Conservation (phyloP, 257 asterid species). For the Scutellaria baicalensis region DNA sequence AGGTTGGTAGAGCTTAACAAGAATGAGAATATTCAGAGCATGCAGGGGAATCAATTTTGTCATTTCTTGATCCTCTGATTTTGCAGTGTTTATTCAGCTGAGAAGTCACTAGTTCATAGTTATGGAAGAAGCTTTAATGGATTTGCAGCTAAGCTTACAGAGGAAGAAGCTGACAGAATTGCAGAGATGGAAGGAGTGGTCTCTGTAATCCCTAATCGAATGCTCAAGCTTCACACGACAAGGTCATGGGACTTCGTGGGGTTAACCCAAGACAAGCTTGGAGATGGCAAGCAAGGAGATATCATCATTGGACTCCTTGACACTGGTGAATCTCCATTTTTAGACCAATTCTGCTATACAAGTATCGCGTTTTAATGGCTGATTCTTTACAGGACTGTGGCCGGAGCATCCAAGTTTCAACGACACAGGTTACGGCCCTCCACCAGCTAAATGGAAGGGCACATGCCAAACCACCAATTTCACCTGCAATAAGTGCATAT, state of each 20-base stretch:
- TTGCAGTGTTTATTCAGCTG: constrained; percentile 31
- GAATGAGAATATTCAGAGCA: no score
- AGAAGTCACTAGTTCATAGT: constrained; percentile 36
- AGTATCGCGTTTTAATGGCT: no score
- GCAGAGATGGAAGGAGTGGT: constrained; percentile 45
- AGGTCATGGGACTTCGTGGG: constrained; percentile 51
- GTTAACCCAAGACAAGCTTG: constrained; percentile 18
- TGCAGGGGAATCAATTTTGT: no score
- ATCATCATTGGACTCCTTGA: constrained; percentile 42
- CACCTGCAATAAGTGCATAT: constrained; percentile 79
- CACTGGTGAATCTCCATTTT: constrained; percentile 19
- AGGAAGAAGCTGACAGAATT: constrained; percentile 32
- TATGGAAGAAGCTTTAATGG: constrained; percentile 56
- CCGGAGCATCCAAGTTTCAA: constrained; percentile 65
- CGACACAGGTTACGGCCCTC: constrained; percentile 36
- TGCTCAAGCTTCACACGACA: constrained; percentile 34
- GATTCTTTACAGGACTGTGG: constrained; percentile 34
- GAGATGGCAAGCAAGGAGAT: constrained; percentile 21
- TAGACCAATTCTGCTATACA: neutral
- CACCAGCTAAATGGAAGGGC: constrained; percentile 61
- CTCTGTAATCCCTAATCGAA: constrained; percentile 33
- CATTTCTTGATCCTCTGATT: neutral
- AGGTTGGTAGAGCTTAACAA: constrained; percentile 16
- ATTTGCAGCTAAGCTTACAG: constrained; percentile 55
- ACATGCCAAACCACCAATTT: constrained; percentile 38